These are phyloP conservation scores for Lentinula sp. DNA, from an alignment of 768 basidiomycete species.

Conservation along the genomic window DNA sequence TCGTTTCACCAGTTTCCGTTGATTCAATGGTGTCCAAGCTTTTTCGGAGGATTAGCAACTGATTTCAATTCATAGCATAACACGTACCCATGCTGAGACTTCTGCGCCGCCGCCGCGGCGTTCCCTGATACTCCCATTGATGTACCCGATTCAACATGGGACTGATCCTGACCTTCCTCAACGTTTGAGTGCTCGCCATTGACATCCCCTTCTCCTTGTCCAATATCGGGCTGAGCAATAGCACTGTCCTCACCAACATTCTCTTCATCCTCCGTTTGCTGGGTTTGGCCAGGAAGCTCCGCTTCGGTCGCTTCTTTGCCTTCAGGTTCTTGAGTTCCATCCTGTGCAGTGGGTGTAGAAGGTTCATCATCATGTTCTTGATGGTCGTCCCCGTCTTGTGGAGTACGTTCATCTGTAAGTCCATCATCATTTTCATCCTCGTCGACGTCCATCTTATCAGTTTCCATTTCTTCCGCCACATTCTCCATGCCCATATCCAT, in stretches of 20 bases:
- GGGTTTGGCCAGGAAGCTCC: not conserved
- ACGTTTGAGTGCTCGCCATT: conserved; percentile 22
- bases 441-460: conserved; percentile 22
- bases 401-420: conserved; percentile 11
- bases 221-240: conserved; percentile 37
- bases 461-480: conserved; percentile 26
- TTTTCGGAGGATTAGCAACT: not conserved
- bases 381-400: conserved; percentile 6
- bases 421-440: conserved; percentile 25
- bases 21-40: conserved; percentile 13
- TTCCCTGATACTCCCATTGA: not conserved
- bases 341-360: conserved; percentile 11
- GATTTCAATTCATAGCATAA: conserved; percentile 1
- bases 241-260: conserved; percentile 23
- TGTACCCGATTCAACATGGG: not conserved
- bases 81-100: not conserved
- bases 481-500: conserved; percentile 52
- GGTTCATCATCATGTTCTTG: conserved; percentile 16
- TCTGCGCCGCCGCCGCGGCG: not conserved
- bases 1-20: conserved; percentile 14
- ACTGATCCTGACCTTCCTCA: conserved; percentile 12
- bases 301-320: conserved; percentile 6
- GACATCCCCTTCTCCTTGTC: conserved; percentile 32
- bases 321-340: not conserved
- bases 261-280: conserved; percentile 23